phyloP scores from a whole-genome alignment of 225 moss, liverwort and hornwort species.

The Physcomitrellopsis africana region DNA sequence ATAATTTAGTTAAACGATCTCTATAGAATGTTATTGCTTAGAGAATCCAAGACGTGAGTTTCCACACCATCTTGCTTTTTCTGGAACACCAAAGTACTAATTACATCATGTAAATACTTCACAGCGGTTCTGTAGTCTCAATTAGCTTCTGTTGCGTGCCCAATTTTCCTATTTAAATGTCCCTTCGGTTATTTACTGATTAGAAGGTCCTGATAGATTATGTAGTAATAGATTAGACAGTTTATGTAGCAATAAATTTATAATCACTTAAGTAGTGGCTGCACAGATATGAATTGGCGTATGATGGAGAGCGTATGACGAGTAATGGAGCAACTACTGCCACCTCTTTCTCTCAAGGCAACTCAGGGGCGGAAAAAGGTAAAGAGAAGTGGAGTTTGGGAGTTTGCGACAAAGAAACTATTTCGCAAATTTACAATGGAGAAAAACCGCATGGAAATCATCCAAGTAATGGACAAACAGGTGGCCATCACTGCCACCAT shows the following conservation, averaged over 20 bases:
- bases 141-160: slow-evolving; percentile 7
- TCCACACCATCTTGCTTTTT: slow-evolving; percentile 17
- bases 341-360: slow-evolving; percentile 49
- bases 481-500: slow-evolving; percentile 56
- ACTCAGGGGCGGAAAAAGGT: slow-evolving; percentile 63
- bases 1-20: slow-evolving; percentile 21
- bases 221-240: neutral
- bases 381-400: slow-evolving; percentile 69
- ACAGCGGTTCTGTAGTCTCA: neutral
- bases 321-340: slow-evolving; percentile 61
- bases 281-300: slow-evolving; percentile 64
- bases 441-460: slow-evolving; percentile 56
- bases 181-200: slow-evolving; percentile 19
- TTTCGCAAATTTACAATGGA: slow-evolving; percentile 62
- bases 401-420: slow-evolving; percentile 45
- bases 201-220: neutral
- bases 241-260: slow-evolving; percentile 7
- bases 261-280: slow-evolving; percentile 15
- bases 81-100: neutral
- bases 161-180: slow-evolving; percentile 8
- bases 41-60: slow-evolving; percentile 24
- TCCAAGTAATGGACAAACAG: slow-evolving; percentile 56
- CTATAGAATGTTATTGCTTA: slow-evolving; percentile 39
- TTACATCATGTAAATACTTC: slow-evolving; percentile 13
- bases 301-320: slow-evolving; percentile 54